These are phyloP conservation scores for Dendrobium officinale DNA, from an alignment of 106 monocot species.

Conservation along the genomic window DNA sequence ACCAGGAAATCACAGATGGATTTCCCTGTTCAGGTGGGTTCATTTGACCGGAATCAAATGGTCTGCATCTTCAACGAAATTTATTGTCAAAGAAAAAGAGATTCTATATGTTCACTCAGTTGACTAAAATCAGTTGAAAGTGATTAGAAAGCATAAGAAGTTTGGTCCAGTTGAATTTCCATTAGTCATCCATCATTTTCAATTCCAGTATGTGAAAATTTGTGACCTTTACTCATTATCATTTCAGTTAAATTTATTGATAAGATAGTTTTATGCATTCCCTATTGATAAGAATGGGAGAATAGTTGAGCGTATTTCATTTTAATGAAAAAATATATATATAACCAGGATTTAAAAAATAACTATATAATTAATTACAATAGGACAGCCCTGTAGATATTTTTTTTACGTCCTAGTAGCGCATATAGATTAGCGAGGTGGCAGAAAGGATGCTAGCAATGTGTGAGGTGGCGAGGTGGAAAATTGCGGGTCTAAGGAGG, in stretches of 20 bases:
- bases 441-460: no score
- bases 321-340: no score
- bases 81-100: background rate
- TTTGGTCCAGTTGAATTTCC: background rate
- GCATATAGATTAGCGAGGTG: no score
- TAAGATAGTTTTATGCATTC: background rate
- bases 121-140: background rate
- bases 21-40: constrained; percentile 88
- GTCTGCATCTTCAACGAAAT: background rate
- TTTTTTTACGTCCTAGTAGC: no score
- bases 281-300: no score
- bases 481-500: no score
- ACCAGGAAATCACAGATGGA: constrained; percentile 85
- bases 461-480: no score
- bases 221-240: background rate
- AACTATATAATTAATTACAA: no score
- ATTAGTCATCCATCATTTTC: background rate
- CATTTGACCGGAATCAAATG: background rate
- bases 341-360: no score
- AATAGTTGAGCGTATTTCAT: no score
- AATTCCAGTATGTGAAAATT: background rate
- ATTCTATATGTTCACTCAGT: background rate
- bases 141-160: background rate
- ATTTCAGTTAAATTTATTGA: background rate
- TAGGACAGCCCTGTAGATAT: no score